Base-by-base conservation (phyloP, 2,329 filamentous ascomycete genomes). In the Dendryphion nanum region DNA sequence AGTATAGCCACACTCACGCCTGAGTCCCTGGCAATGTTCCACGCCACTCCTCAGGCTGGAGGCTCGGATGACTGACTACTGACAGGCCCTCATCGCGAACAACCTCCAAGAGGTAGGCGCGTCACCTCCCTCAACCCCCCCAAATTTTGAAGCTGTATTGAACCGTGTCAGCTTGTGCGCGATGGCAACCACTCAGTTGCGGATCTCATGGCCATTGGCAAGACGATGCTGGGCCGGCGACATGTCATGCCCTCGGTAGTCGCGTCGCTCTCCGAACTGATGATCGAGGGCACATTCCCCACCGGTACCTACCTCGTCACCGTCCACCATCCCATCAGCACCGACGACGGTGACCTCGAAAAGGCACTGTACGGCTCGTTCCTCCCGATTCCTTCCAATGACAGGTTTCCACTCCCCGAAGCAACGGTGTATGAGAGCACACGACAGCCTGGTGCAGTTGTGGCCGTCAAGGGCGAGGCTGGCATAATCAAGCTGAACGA, bases 301-400 rank as follows among this genome's bases (percentile, higher is more conserved):
- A 85, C 80, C 5, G 91, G 91, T 38, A 95, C 90, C 2, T 96
- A 95, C 61, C 82, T 97, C 28, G 90, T 97, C 23, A 97, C 91
- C 0, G 88, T 97, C 14, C 89, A 95, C 68, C 82, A 94, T 61
- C 91, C 91, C 18, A 85, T 97, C 66, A 81, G 82, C 49, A 83
- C 82, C 43, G 85, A 95, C 48, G 86, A 96, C 61, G 91, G 90
- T 4, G 83, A 96, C 65, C 74, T 96, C 21, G 81, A 80, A n/a
- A 83, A 83, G 56, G 91, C 91, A 1, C 73, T 97, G 3, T 97
- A 96, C 64, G 89, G 89, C 18, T 91, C 85, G 46, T 96, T 97
- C 64, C 72, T 97, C 30, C 91, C 91, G 0, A 68, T 95, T 0
- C 91, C 91, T 0, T 73, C 76, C 12, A 71, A 74, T 18, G 77